Conservation (phyloP, 768 basidiomycete genomes). For the Tulasnella sp. region DNA sequence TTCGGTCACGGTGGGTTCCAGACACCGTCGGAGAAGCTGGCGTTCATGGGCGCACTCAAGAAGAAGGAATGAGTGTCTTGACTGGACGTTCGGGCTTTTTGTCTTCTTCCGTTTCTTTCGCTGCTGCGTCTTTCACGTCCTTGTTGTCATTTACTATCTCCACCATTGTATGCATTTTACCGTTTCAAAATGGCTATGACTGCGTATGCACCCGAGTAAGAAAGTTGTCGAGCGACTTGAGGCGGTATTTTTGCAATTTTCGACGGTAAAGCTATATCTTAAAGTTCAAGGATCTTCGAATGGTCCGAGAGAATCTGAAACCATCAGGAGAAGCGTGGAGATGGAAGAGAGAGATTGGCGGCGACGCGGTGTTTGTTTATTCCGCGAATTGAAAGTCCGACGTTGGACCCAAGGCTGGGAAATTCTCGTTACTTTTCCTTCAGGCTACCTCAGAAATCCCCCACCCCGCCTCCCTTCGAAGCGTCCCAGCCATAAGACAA, state of each 20-base stretch:
- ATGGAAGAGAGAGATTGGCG: too few species aligned
- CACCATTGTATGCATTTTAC: neutral
- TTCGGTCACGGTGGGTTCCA: slow-evolving; percentile 98
- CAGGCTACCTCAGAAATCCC: neutral
- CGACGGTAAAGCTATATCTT: too few species aligned
- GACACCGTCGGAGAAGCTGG: slow-evolving; percentile 90
- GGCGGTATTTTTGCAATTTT: too few species aligned
- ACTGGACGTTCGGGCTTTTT: slow-evolving; percentile 33
- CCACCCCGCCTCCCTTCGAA: neutral
- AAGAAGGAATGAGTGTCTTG: slow-evolving; percentile 46
- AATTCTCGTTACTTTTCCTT: neutral
- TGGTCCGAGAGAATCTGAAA: too few species aligned
- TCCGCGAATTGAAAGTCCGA: neutral
- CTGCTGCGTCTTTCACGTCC: neutral
- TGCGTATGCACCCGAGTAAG: neutral
- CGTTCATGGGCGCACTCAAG: slow-evolving; percentile 91
- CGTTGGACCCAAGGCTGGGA: neutral
- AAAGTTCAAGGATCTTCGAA: too few species aligned
- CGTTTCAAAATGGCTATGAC: slow-evolving; percentile 4
- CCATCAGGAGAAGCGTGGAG: too few species aligned
- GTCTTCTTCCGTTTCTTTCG: slow-evolving; percentile 9
- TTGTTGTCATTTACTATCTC: slow-evolving; percentile 13
- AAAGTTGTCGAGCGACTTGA: too few species aligned
- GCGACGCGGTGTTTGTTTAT: neutral
- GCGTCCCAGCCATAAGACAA: neutral